A percentile compares a stretch with the other conserved stretches of the same genome.
Evolutionary conservation across 2,329 filamentous ascomycete species (phyloP).

Genomic region (Lachnellula cervina): DNA sequence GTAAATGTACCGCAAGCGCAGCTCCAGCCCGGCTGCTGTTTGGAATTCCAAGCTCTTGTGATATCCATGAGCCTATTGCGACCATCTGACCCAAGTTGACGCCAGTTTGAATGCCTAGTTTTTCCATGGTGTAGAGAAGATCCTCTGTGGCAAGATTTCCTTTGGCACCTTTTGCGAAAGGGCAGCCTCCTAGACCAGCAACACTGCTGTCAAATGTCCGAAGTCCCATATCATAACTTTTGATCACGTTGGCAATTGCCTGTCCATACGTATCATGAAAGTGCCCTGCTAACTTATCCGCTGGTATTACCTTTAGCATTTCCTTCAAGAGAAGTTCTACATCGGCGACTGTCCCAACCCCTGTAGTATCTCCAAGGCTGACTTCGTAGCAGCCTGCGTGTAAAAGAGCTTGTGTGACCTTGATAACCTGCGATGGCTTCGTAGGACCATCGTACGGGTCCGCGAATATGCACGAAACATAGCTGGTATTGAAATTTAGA

Average conservation of each 20-base stretch:
- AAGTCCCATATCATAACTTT: conserved; percentile 72
- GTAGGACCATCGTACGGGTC: no score
- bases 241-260: conserved; percentile 73
- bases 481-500: no score
- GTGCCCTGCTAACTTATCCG: conserved; percentile 70
- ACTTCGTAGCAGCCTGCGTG: conserved; percentile 63
- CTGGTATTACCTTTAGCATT: no score
- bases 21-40: no score
- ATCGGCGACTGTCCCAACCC: conserved; percentile 46
- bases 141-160: conserved; percentile 85
- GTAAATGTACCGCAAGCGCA: no score
- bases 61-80: conserved; percentile 70
- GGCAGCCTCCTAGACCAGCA: conserved; percentile 76
- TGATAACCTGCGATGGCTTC: conserved; percentile 29
- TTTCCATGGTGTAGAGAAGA: conserved; percentile 72
- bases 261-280: conserved; percentile 88
- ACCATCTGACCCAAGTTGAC: conserved; percentile 62
- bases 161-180: conserved; percentile 78
- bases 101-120: conserved; percentile 68
- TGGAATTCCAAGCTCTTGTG: conserved; percentile 49
- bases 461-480: no score
- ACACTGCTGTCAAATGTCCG: conserved; percentile 76
- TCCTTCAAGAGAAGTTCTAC: no score
- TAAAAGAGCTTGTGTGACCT: conserved; percentile 43
- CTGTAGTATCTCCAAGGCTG: conserved; percentile 61